Percentiles rank a stretch among this genome's conserved stretches.
Evolutionary conservation across 768 basidiomycete genomes (phyloP).

Genomic region (Boletus sp.): DNA sequence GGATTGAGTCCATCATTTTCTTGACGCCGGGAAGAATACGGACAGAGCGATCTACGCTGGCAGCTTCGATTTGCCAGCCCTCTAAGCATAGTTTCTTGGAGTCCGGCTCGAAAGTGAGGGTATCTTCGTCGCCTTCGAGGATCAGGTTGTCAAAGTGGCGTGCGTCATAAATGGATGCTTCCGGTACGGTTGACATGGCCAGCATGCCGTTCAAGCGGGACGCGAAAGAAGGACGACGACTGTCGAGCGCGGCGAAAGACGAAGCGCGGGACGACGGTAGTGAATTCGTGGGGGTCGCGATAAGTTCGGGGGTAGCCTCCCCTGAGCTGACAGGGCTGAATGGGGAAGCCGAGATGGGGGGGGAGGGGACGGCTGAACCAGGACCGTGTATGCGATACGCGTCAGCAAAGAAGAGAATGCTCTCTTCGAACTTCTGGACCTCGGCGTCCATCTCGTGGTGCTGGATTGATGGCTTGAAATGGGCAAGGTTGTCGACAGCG

Average conservation of each 20-base stretch:
- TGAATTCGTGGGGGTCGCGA: constrained; percentile 35
- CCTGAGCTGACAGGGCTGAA: constrained; percentile 30
- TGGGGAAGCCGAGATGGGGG: constrained; percentile 4
- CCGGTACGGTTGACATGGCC: constrained; percentile 34
- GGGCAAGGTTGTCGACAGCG: constrained; percentile 67
- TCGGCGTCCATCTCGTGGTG: constrained; percentile 54
- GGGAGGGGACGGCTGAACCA: constrained; percentile 31
- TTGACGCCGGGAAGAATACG: constrained; percentile 69
- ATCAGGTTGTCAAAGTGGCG: constrained; percentile 28
- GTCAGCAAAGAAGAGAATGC: constrained; percentile 65
- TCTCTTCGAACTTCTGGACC: constrained; percentile 59
- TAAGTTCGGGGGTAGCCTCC: constrained; percentile 40
- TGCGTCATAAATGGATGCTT: constrained; percentile 23
- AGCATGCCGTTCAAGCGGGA: constrained; percentile 40
- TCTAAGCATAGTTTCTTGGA: constrained; percentile 34
- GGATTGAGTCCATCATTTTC: constrained; percentile 61
- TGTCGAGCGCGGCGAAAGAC: constrained; percentile 34
- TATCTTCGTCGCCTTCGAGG: constrained; percentile 36
- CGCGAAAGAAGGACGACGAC: constrained; percentile 48
- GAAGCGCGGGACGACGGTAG: constrained; percentile 42
- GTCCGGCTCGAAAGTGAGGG: constrained; percentile 25
- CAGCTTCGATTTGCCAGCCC: constrained; percentile 57
- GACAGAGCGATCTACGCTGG: constrained; percentile 58
- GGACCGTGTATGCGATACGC: constrained; percentile 47
- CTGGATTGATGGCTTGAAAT: constrained; percentile 56